A percentile compares a stretch with the other conserved stretches of the same genome.
Evolutionary conservation across 805 yeast genomes (phyloP).

Genomic region (Ogataea glucozyma): DNA sequence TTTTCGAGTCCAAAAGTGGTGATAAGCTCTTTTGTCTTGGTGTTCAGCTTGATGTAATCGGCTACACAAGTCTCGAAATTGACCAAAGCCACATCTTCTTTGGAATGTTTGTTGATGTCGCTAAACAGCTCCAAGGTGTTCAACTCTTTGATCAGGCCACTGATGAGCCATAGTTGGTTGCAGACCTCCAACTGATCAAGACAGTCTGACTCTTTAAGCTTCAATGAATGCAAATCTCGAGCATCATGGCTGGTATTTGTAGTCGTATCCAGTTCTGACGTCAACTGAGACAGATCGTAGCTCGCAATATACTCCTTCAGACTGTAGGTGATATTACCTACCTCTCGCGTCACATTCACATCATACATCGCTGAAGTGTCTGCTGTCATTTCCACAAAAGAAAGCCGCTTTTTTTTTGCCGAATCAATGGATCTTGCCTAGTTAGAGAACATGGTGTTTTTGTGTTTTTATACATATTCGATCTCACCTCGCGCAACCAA

Average conservation of each 20-base stretch:
- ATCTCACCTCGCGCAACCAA: no score
- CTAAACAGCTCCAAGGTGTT: slow-evolving; percentile 12
- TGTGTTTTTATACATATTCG: no score
- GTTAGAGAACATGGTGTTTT: no score
- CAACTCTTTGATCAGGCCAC: slow-evolving; percentile 32
- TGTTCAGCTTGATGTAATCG: slow-evolving; percentile 19
- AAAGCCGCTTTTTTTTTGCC: no score
- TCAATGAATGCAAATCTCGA: not conserved
- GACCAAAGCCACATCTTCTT: slow-evolving; percentile 15
- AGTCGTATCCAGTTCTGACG: slow-evolving; percentile 12
- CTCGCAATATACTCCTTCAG: slow-evolving; percentile 12
- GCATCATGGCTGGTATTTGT: not conserved
- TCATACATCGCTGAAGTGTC: not conserved
- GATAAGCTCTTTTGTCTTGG: slow-evolving; percentile 16
- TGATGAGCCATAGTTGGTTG: slow-evolving; percentile 34
- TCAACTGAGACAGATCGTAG: slow-evolving; percentile 16
- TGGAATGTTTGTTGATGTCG: not conserved
- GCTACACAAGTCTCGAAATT: slow-evolving; percentile 19
- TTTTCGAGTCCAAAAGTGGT: not conserved
- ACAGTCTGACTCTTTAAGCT: slow-evolving; percentile 22
- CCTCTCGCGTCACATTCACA: not conserved
- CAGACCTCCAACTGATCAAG: slow-evolving; percentile 32
- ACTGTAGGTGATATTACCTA: not conserved
- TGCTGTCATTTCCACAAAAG: not conserved
- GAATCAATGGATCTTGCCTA: no score